Conservation (phyloP, 768 basidiomycete species). For the Termitomyces sp. region DNA sequence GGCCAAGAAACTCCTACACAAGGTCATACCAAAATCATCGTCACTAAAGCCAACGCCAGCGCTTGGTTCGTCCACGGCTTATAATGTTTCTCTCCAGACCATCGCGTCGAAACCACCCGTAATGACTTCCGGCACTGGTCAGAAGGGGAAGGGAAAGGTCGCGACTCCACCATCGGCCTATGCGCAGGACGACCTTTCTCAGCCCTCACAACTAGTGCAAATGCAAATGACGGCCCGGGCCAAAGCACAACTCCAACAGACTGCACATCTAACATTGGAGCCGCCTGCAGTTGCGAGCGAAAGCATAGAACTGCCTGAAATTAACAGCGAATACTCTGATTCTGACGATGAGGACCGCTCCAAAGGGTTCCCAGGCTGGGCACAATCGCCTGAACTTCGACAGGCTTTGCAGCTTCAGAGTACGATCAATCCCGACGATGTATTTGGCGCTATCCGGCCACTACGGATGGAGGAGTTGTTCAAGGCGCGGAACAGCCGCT, state of each 20-base stretch:
- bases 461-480: slow-evolving; percentile 94
- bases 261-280: slow-evolving; percentile 38
- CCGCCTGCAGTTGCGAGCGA: slow-evolving; percentile 62
- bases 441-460: slow-evolving; percentile 86
- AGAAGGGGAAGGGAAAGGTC: slow-evolving; percentile 47
- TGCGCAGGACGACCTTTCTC: slow-evolving; percentile 46
- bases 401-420: slow-evolving; percentile 78
- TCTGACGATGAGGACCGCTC: slow-evolving; percentile 86
- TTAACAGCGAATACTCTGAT: slow-evolving; percentile 95
- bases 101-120: slow-evolving; percentile 21
- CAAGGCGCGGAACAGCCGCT: slow-evolving; percentile 66
- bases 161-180: slow-evolving; percentile 18
- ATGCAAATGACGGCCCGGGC: slow-evolving; percentile 68
- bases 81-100: slow-evolving; percentile 31
- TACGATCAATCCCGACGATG: slow-evolving; percentile 82
- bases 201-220: slow-evolving; percentile 60
- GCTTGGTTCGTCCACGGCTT: slow-evolving; percentile 30
- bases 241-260: slow-evolving; percentile 61
- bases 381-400: slow-evolving; percentile 82
- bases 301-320: slow-evolving; percentile 89
- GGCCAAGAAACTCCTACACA: slow-evolving; percentile 50
- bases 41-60: slow-evolving; percentile 32
- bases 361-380: slow-evolving; percentile 81
- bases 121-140: slow-evolving; percentile 9
- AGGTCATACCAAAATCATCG: slow-evolving; percentile 43